Evolutionary conservation across 257 asterid genomes (phyloP), one percentile per base, ranked within the genome.

Genomic region (Capsicum rhomboideum): DNA sequence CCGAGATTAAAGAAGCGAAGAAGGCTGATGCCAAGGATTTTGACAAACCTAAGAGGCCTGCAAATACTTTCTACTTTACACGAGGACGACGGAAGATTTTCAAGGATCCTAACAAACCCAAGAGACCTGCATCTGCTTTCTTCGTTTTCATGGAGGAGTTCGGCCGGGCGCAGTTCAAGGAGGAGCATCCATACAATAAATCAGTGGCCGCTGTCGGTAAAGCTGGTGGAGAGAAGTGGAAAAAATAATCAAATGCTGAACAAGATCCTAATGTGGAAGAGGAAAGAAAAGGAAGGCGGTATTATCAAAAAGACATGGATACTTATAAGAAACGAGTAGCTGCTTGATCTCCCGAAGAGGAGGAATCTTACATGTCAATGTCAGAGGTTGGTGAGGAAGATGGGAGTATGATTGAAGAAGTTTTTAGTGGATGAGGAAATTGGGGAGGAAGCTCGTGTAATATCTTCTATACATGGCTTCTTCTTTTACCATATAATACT

Each of bases 71-170:
- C 80, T 93, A 93, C 87, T 92, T 94, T 29, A 54, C 2, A 10
- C 21, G 10, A 18, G 10, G 44, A 40, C 44, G 61, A 52, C 18
- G 7, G 29, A 56, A 11, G 64, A 6, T 26, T 2, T 3, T 8
- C 29, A 93, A 94, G 91, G 98, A 93, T 82, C 98, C 97, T 6
- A 91, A 93, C 90, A 94, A 92, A 89, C 97, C 98, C 1, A 94
- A 93, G 90, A 91, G 97, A 90, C 97, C 98, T 69, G 92, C 94
- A 3, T 90, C 97, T 61, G 94, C 98, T 66, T 94, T 94, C 83
- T 93, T 94, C 86, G 92, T 94, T n/a, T 94, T 93, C 95, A 92
- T 93, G 98, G 97, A 94, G 87, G 98, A 94, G 17, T 93, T 94
- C 79, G n/a, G n/a, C n/a, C 87, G 95, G 91, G 89, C 90, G 87